Evolutionary conservation across 108 stramenopile genomes (phyloP), one percentile per base, ranked within the genome.

Genomic region (Skeletonema tropicum): DNA sequence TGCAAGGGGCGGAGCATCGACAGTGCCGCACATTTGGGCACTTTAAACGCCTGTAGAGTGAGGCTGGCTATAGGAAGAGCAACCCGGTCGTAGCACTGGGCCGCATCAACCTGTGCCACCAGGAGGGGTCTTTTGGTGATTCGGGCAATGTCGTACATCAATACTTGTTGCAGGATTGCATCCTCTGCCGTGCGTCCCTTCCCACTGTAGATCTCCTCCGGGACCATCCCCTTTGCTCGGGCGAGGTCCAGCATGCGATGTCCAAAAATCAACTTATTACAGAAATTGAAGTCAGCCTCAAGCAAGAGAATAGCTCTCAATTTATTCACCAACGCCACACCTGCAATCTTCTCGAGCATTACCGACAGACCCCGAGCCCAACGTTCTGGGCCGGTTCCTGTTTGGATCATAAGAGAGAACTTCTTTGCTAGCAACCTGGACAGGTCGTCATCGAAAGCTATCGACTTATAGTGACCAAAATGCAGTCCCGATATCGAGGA

Each of bases 21-120:
- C 5, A 31, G 36, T 0, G 69, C 39, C 11, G 79, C 10, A 19
- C 57, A 38, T 3, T 30, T 2, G 35, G 8, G 49, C 3, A 75
- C 45, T 5, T 49, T 48, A 11, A 61, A 68, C 0, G 79, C 67
- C 14, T 3, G 32, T 2, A 75, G 29, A 1, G 55, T 23, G 8
- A 80, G 60, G 5, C 67, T 10, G 0, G 60, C 19, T 2, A 80
- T 58, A 14, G 73, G 58, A 17, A 68, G 67, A 0, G 68, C 58
- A 0, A 80, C 58, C 0, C 65, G 2, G 30, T 80, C 70, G 23
- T 80, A 80, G 25, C 79, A 80, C 9, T 70, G 60, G 9, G 60
- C 30, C 0, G 74, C 73, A 15, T 70, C 73, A 3, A 58, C 66
- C 3, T 67, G 39, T 0, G 64, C 17, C 1, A 73, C 42, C 0